Base-by-base conservation (phyloP, 192 early-diverging fungal genomes). In the Backusella westeae region DNA sequence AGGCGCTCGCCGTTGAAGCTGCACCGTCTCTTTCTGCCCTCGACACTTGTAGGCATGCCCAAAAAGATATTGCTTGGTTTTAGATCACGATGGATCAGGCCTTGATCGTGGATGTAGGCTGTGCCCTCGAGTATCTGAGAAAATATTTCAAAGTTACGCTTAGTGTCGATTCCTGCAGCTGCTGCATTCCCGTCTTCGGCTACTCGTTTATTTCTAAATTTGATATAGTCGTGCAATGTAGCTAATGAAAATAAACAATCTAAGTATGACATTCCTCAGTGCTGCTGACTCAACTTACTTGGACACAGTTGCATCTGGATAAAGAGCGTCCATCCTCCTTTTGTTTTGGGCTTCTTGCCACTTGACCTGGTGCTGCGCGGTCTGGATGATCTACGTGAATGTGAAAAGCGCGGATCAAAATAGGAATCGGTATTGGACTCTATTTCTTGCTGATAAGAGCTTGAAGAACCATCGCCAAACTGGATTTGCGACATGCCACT, bases 261-360 rank as follows among this genome's bases (percentile, higher is more conserved):
- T 66, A 23, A 38, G 29, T 42, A 38, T 15, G 15, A 49, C 34
- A 77, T 63, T 63, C 56, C 26, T 63, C 56, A 19, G 19, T 53
- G 63, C 36, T 38, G 10, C 32, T 72, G 32, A 53, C 52, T 63
- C 23, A 23, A 69, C 72, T 77, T 75, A 65, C 82, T 91, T 70
- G 88, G 87, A 72, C 97, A 99, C 35, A 99, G 85, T 77, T 99
- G 96, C 97, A 99, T 96, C 76, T 96, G 94, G 67, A 96, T 91
- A 80, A 92, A 94, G 34, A 95, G 75, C 0, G 87, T 90, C 69
- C 83, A 86, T 19, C 84, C 84, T 0, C 81, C 73, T 15, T 78
- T 63, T 23, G 1, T 63, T 29, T 63, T 63, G 9, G 56, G 56
- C 9, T 29, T 63, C 56, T 63, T 63, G 23, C 56, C 23, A 29